Base-by-base conservation (phyloP, 202 grass and related monocot species). In the Brachypodium distachyon region DNA sequence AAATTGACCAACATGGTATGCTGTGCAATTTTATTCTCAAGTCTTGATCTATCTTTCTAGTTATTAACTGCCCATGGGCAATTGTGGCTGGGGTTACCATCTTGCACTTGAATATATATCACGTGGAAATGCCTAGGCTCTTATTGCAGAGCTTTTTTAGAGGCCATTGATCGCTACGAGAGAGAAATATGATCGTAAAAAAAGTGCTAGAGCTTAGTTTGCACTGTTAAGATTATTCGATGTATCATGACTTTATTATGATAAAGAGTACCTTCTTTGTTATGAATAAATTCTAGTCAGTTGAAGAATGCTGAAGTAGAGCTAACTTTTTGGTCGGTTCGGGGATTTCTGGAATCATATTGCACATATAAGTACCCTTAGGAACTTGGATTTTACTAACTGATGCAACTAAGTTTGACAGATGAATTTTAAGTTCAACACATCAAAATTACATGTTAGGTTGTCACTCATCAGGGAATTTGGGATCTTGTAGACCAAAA, bases 1-100 rank as follows among this genome's bases (percentile, higher is more conserved):
- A 92, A 89, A 41, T 67, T 83, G 41, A 83, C 50, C 69, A 80
- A 74, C 72, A 90, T 80, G 87, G 96, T 93, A 76, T 27, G 37
- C 7, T 6, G 4, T 38, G 25, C 74, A 64, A 10, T 77, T 72
- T 86, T 77, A 18, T 72, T 63, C 38, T 73, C 42, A 52, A 37
- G 34, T 52, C 49, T 49, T 2, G 4, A 25, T 46, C 67, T 78
- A 58, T 27, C 40, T 53, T 39, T 48, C 13, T 10, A 84, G 9
- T 0, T 72, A 52, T 73, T 81, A 3, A 41, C 81, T 55, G 6
- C 25, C 31, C 12, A 7, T 39, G 48, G 28, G 1, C 18, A 65
- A 13, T 21, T 18, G 12, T 22, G 17, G 42, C 6, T 65, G 23
- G 17, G 28, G 14, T 72, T 77, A 53, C 17, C 28, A 56, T 70